Conservation (phyloP, 1,284 basidiomycete genomes). For the Rhodotorula mucilaginosa region DNA sequence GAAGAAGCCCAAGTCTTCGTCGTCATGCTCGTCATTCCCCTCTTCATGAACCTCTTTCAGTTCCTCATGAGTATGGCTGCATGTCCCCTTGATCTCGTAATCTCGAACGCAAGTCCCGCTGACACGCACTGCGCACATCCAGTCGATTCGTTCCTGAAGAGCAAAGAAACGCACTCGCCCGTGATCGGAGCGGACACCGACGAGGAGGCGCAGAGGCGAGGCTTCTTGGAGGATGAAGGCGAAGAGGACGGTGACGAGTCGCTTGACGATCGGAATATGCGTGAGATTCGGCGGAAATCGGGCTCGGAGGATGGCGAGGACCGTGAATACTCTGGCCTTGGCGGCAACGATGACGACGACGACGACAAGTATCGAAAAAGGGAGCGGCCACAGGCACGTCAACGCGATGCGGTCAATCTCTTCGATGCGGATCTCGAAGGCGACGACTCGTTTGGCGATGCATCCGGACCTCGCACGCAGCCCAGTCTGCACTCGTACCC, state of each 20-base stretch:
- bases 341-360: constrained; percentile 7
- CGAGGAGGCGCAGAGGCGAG: constrained; percentile 53
- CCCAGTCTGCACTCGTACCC: not conserved
- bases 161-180: constrained; percentile 16
- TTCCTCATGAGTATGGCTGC: constrained; percentile 27
- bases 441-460: not conserved
- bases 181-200: constrained; percentile 26
- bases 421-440: not conserved
- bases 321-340: not conserved
- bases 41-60: constrained; percentile 41
- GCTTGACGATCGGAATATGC: not conserved
- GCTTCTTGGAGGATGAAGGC: constrained; percentile 59
- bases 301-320: not conserved
- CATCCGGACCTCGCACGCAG: not conserved
- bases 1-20: constrained; percentile 60
- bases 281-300: not conserved
- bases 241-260: constrained; percentile 1
- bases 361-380: not conserved
- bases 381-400: not conserved
- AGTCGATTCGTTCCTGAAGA: constrained; percentile 70
- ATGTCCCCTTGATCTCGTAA: not conserved
- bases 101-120: not conserved
- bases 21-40: constrained; percentile 88
- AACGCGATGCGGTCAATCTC: not conserved
- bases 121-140: not conserved